A percentile compares a stretch with the other conserved stretches of the same genome.
These are phyloP conservation scores for Zygoascus flipseniorum DNA, from an alignment of 805 yeast genomes.

Conservation along the genomic window DNA sequence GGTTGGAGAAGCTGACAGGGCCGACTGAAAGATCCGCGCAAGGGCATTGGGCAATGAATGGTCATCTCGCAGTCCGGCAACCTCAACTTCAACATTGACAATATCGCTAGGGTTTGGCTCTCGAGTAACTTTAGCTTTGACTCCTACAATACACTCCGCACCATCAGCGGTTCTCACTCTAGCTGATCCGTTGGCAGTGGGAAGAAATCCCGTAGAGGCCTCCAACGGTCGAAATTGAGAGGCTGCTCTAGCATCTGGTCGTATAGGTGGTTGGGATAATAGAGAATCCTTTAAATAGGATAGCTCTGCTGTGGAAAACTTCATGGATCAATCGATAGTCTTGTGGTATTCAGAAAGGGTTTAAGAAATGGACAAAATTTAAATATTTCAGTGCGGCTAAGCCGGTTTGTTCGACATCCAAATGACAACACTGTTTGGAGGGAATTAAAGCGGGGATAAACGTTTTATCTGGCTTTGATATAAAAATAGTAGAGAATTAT, in stretches of 20 bases:
- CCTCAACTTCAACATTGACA: constrained; percentile 67
- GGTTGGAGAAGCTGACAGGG: constrained; percentile 37
- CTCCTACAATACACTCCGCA: constrained; percentile 84
- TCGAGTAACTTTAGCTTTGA: constrained; percentile 71
- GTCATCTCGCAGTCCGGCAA: constrained; percentile 64
- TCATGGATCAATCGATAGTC: constrained; percentile 16
- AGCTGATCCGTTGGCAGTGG: constrained; percentile 88
- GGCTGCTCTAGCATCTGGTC: constrained; percentile 78
- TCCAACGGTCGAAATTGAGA: constrained; percentile 81
- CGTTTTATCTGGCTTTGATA: too few relatives aligned
- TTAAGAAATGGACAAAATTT: too few relatives aligned
- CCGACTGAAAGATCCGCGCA: constrained; percentile 49
- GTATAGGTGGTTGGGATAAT: constrained; percentile 45
- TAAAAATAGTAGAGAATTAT: too few relatives aligned
- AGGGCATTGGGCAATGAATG: constrained; percentile 58
- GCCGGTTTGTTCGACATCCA: too few relatives aligned
- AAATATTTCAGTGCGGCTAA: too few relatives aligned
- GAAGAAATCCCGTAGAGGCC: constrained; percentile 70
- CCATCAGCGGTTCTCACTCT: constrained; percentile 83
- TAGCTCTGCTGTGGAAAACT: constrained; percentile 31
- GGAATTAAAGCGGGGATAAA: neutral
- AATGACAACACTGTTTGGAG: neutral
- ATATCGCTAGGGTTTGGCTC: constrained; percentile 24
- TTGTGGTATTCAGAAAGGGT: too few relatives aligned
- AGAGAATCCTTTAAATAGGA: constrained; percentile 70